Evolutionary conservation across 495 filamentous ascomycete genomes (phyloP).

Genomic region (Tuber umbilicatum): DNA sequence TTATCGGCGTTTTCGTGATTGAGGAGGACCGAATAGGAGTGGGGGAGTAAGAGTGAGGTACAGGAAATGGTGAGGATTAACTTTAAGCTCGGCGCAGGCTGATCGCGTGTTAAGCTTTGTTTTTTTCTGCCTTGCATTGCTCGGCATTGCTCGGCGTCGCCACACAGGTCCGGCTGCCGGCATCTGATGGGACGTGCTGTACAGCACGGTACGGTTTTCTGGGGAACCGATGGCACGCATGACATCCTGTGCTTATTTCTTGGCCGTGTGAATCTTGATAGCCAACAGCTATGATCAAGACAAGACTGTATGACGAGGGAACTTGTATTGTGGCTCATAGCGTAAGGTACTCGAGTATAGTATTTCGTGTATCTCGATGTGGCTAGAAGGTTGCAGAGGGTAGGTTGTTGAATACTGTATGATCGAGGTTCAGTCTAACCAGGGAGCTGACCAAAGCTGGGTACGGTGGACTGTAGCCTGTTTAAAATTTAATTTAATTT

Average conservation of each 20-base stretch:
- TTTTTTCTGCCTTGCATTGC: not conserved
- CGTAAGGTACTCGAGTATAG: too few relatives aligned
- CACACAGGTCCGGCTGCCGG: not conserved
- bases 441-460: not conserved
- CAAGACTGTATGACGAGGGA: not conserved
- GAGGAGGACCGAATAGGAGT: not conserved
- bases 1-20: not conserved
- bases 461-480: too few relatives aligned
- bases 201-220: too few relatives aligned
- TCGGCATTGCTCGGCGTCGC: not conserved
- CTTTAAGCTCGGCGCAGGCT: not conserved
- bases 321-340: not conserved
- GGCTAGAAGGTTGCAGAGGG: not conserved
- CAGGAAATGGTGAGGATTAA: not conserved
- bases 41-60: not conserved
- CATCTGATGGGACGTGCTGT: too few relatives aligned
- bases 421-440: not conserved
- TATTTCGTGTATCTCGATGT: not conserved
- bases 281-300: not conserved
- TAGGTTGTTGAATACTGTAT: not conserved
- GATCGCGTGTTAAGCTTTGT: not conserved
- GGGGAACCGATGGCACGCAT: not conserved
- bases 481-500: too few relatives aligned
- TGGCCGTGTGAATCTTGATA: not conserved
- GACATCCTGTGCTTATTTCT: not conserved